Percentiles rank a stretch among this genome's conserved stretches.
phyloP scores from a whole-genome alignment of 1,139 yeast genomes.

The Kodamaea alishanica region DNA sequence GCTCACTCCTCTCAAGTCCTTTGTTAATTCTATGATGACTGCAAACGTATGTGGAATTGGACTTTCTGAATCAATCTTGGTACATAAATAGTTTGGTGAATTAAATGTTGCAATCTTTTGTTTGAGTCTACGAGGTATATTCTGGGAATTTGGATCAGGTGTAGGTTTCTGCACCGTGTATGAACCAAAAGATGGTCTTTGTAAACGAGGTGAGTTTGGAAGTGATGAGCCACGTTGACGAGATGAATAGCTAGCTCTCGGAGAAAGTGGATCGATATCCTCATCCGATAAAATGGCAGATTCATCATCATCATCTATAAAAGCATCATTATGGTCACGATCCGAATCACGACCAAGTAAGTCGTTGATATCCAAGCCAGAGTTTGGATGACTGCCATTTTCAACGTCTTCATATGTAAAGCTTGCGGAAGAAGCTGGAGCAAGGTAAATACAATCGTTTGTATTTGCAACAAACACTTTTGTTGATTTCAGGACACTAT shows the following conservation, averaged over 20 bases:
- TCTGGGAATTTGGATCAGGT: constrained; percentile 9
- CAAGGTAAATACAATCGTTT: constrained; percentile 40
- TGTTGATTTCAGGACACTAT: constrained; percentile 27
- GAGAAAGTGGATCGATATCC: constrained; percentile 7
- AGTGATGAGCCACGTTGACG: not conserved
- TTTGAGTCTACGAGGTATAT: constrained; percentile 11
- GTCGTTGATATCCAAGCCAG: constrained; percentile 9
- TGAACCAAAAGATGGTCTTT: constrained; percentile 6
- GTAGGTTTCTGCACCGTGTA: constrained; percentile 3
- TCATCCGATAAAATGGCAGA: constrained; percentile 10
- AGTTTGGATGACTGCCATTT: constrained; percentile 23
- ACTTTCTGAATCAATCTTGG: constrained; percentile 38
- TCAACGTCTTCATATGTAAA: constrained; percentile 47
- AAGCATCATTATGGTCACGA: not conserved
- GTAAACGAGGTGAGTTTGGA: not conserved
- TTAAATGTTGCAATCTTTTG: constrained; percentile 20
- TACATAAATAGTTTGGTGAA: constrained; percentile 39
- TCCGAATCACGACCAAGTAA: constrained; percentile 8
- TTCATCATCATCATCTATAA: constrained; percentile 3
- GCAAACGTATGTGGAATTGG: constrained; percentile 50
- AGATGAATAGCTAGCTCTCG: not conserved
- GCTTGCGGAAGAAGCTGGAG: constrained; percentile 42
- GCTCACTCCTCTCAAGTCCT: constrained; percentile 27
- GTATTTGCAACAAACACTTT: constrained; percentile 39
- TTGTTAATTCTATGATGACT: constrained; percentile 37